phyloP scores from a whole-genome alignment of 2,329 filamentous ascomycete species.

The Colletotrichum lini region DNA sequence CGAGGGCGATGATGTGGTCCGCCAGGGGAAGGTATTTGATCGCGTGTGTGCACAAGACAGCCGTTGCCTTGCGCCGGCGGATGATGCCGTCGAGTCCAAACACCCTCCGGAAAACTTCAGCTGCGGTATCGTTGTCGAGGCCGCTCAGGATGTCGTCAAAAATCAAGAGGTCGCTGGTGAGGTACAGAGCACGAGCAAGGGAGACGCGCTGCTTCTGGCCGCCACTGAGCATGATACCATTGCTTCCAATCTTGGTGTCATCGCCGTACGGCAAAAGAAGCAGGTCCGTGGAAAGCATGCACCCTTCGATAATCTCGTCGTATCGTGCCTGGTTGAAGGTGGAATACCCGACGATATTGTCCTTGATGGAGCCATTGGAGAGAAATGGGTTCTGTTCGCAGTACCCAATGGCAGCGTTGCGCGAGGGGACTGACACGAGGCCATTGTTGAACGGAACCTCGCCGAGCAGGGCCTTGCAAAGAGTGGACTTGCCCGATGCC shows the following conservation, averaged over 20 bases:
- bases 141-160: constrained; percentile 54
- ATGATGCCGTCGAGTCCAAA: constrained; percentile 50
- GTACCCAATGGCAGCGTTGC: constrained; percentile 47
- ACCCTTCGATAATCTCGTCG: constrained; percentile 43
- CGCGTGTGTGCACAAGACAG: constrained; percentile 49
- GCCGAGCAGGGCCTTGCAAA: constrained; percentile 55
- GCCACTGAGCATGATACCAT: constrained; percentile 53
- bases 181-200: constrained; percentile 47
- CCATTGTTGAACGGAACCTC: constrained; percentile 47
- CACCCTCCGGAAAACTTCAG: constrained; percentile 52
- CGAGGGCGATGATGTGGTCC: constrained; percentile 65
- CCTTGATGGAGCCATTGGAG: constrained; percentile 44
- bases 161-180: constrained; percentile 46
- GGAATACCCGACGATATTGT: constrained; percentile 46
- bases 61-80: constrained; percentile 28
- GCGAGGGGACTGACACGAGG: constrained; percentile 34
- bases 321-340: constrained; percentile 44
- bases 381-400: constrained; percentile 52
- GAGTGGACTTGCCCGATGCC: constrained; percentile 57
- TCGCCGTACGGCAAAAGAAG: constrained; percentile 49
- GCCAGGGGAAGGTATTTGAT: constrained; percentile 51
- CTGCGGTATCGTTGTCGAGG: constrained; percentile 52
- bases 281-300: constrained; percentile 43
- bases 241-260: constrained; percentile 50
- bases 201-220: constrained; percentile 52